These are phyloP conservation scores for Coccinonectria pachysandricola DNA, from an alignment of 2,329 filamentous ascomycete species.

Conservation along the genomic window DNA sequence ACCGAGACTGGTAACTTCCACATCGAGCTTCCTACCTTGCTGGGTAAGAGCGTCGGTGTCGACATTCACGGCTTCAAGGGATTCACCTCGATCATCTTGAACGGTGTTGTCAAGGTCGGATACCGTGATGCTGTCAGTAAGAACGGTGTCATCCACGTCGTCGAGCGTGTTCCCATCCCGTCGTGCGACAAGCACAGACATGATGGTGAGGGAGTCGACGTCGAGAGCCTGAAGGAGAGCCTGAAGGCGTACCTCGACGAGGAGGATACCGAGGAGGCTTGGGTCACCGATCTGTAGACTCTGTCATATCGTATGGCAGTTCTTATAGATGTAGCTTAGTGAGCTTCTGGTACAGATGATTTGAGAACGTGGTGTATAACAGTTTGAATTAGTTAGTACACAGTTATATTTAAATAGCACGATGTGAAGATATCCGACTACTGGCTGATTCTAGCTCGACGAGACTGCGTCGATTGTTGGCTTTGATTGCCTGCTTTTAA, in stretches of 20 bases:
- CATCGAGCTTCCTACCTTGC: conserved; percentile 63
- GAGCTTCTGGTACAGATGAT: no score
- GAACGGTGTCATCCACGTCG: conserved; percentile 76
- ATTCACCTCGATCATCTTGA: conserved; percentile 62
- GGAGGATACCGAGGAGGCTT: not conserved
- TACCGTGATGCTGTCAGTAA: conserved; percentile 61
- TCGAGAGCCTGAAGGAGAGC: conserved; percentile 21
- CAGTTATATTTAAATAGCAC: no score
- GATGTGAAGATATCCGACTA: no score
- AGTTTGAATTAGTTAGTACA: no score
- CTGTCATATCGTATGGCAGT: no score
- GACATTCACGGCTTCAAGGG: conserved; percentile 62
- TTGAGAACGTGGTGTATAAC: no score
- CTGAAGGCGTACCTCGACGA: conserved; percentile 19
- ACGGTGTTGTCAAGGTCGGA: conserved; percentile 56
- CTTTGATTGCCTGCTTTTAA: no score
- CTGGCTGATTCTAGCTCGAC: no score
- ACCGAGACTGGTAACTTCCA: conserved; percentile 30
- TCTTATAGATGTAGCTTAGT: no score
- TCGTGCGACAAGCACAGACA: conserved; percentile 38
- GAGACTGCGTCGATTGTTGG: no score
- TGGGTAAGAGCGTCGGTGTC: conserved; percentile 56
- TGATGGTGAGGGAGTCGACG: conserved; percentile 11
- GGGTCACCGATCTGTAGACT: conserved; percentile 10
- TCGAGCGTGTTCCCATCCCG: conserved; percentile 64